Evolutionary conservation across 139 green algal genomes (phyloP).

Genomic region (Desmodesmus armatus): DNA sequence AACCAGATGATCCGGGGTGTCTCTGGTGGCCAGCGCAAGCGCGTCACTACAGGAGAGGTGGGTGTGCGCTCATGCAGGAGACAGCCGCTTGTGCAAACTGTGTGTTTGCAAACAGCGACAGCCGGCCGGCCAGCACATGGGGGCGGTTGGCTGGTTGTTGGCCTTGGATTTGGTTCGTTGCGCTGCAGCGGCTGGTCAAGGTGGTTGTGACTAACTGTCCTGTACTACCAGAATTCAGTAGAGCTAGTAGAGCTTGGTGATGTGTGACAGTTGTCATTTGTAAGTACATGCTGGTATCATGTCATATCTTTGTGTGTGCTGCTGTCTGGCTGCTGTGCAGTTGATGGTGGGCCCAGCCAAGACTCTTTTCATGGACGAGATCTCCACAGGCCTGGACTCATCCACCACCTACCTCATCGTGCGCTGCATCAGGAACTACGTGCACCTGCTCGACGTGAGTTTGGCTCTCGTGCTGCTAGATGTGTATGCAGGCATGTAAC

Average conservation of each 20-base stretch:
- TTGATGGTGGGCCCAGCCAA: constrained; percentile 68
- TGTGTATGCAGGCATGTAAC: too few relatives aligned
- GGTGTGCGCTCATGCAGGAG: too few relatives aligned
- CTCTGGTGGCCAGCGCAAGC: constrained; percentile 81
- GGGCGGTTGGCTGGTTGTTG: too few relatives aligned
- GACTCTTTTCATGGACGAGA: constrained; percentile 76
- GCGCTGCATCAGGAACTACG: constrained; percentile 52
- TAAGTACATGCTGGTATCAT: neutral
- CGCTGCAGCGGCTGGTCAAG: too few relatives aligned
- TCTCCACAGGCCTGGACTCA: constrained; percentile 66
- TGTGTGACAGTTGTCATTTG: neutral
- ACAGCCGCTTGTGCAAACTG: too few relatives aligned
- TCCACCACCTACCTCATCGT: constrained; percentile 82
- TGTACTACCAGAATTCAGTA: too few relatives aligned
- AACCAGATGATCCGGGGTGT: constrained; percentile 81
- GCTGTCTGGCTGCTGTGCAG: constrained; percentile 56
- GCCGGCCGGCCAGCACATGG: too few relatives aligned
- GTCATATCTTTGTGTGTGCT: neutral
- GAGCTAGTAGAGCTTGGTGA: neutral
- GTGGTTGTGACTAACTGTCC: too few relatives aligned
- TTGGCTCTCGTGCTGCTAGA: too few relatives aligned
- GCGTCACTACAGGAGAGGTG: constrained; percentile 82
- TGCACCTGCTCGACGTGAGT: constrained; percentile 35
- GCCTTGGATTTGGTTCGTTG: too few relatives aligned
- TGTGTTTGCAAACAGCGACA: too few relatives aligned